Percentiles rank a stretch among this genome's conserved stretches.
These are phyloP conservation scores for Wickerhamomyces bovis DNA, from an alignment of 805 yeast species.

Conservation along the genomic window DNA sequence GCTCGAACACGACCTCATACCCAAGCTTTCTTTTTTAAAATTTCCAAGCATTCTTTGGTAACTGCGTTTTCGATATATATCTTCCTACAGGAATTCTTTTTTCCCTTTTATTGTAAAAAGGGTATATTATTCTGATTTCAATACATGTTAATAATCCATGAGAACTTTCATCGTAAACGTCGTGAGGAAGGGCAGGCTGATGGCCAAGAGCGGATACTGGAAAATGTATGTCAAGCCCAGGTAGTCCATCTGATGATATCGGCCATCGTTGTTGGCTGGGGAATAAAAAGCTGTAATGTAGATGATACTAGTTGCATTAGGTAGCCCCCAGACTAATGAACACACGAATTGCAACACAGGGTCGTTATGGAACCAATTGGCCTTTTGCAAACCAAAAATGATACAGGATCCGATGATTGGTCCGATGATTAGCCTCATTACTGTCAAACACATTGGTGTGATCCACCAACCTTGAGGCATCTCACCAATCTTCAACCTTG, in stretches of 20 bases:
- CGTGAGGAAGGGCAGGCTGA: conserved; percentile 18
- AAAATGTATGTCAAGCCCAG: conserved; percentile 16
- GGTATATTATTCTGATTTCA: too few relatives aligned
- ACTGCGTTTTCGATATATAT: conserved; percentile 35
- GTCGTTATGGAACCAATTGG: conserved; percentile 57
- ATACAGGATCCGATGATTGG: conserved; percentile 76
- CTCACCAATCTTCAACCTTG: conserved; percentile 54
- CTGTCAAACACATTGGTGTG: conserved; percentile 52
- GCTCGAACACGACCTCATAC: conserved; percentile 35
- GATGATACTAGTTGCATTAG: conserved; percentile 83
- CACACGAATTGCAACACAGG: conserved; percentile 64
- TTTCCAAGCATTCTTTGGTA: conserved; percentile 26
- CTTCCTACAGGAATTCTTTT: neutral
- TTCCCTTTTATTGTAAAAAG: too few relatives aligned
- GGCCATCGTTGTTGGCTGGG: conserved; percentile 47
- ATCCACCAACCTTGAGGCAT: conserved; percentile 26
- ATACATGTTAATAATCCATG: neutral
- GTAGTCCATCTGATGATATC: conserved; percentile 12
- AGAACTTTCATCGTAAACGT: conserved; percentile 9
- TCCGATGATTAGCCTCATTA: conserved; percentile 58
- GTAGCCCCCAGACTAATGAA: conserved; percentile 70
- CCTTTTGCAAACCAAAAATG: conserved; percentile 52
- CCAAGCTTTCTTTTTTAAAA: conserved; percentile 14
- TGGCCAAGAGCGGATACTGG: conserved; percentile 15
- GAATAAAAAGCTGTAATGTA: conserved; percentile 88